A percentile compares a stretch with the other conserved stretches of the same genome.
Evolutionary conservation across 257 asterid species (phyloP).

Genomic region (Lavandula angustifolia): DNA sequence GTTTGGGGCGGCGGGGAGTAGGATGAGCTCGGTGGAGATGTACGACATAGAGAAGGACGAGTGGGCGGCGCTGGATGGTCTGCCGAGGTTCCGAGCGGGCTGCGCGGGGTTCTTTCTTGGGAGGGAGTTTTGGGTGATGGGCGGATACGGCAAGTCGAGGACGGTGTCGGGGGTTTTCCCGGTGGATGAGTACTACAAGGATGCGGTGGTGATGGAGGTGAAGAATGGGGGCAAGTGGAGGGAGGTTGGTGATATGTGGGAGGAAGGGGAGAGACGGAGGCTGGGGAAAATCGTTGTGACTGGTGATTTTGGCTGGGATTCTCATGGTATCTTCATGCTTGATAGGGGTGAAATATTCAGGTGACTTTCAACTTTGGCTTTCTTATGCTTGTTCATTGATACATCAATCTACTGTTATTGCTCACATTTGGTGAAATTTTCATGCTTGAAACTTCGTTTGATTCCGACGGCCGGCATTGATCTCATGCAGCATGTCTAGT

Average conservation of each 20-base stretch:
- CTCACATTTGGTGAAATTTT: neutral
- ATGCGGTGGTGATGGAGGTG: slow-evolving; percentile 85
- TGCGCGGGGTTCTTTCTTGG: slow-evolving; percentile 82
- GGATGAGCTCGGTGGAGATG: slow-evolving; percentile 94
- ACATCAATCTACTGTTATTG: slow-evolving; percentile 2
- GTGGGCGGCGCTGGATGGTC: slow-evolving; percentile 82
- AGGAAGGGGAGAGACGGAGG: slow-evolving; percentile 78
- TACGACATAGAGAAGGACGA: slow-evolving; percentile 77
- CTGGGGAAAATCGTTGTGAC: slow-evolving; percentile 77
- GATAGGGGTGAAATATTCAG: slow-evolving; percentile 70
- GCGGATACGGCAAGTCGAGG: slow-evolving; percentile 89
- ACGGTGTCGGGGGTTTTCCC: slow-evolving; percentile 83
- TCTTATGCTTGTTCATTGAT: neutral
- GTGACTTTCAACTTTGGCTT: slow-evolving; percentile 36
- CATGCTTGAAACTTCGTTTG: no score
- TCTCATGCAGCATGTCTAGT: no score
- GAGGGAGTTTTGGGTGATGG: slow-evolving; percentile 95
- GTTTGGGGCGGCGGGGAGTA: slow-evolving; percentile 92
- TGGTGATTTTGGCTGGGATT: slow-evolving; percentile 47
- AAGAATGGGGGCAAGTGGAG: slow-evolving; percentile 77
- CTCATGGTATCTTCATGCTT: slow-evolving; percentile 76
- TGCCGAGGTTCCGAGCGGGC: slow-evolving; percentile 94
- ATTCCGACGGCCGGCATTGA: no score
- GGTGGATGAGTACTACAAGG: slow-evolving; percentile 82
- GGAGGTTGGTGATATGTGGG: slow-evolving; percentile 97